Evolutionary conservation across 2,329 filamentous ascomycete genomes (phyloP), one percentile per base, ranked within the genome.

Genomic region (Daldinia sp.): DNA sequence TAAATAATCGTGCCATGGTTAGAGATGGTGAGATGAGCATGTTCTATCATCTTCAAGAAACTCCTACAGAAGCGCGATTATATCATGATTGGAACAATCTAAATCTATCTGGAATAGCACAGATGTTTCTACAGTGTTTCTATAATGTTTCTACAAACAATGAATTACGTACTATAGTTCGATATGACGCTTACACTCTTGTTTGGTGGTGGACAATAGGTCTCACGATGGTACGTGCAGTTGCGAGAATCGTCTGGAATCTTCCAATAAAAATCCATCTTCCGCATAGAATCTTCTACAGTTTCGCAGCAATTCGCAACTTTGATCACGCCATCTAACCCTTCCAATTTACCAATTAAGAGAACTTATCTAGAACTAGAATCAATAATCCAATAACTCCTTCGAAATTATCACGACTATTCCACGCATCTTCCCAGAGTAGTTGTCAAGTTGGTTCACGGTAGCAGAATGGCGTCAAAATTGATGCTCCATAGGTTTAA

Each of bases 1-100:
- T 77, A 75, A 75, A 77, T 78, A 76, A 55, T 68, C 58, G 34
- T n/a, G n/a, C n/a, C n/a, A n/a, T n/a, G n/a, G n/a, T n/a, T n/a
- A 15, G 52, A 63, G 37, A 25, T 34, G n/a, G 51, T 25, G 32
- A 52, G 15, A 50, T 23, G 41, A 10, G 62, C 48, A 64, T 41
- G 17, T 72, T 73, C 73, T 67, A 68, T 54, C 54, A 67, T 32
- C 5, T 75, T 76, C 74, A 60, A 30, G 71, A 76, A 74, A 29
- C 11, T 32, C 30, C 41, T 57, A 49, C 57, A 60, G 59, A 58
- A 51, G 27, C 52, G 30, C 17, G 55, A 52, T 45, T 65, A 61
- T 66, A 54, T 63, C 58, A 70, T 66, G 52, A 68, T 63, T 67
- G 25, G 67, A 69, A 62, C 0, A 13, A 11, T 34, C 50, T 5